Percentiles rank a stretch among this genome's conserved stretches.
Evolutionary conservation across 768 basidiomycete species (phyloP).

Genomic region (Xanthoconium stramineum): DNA sequence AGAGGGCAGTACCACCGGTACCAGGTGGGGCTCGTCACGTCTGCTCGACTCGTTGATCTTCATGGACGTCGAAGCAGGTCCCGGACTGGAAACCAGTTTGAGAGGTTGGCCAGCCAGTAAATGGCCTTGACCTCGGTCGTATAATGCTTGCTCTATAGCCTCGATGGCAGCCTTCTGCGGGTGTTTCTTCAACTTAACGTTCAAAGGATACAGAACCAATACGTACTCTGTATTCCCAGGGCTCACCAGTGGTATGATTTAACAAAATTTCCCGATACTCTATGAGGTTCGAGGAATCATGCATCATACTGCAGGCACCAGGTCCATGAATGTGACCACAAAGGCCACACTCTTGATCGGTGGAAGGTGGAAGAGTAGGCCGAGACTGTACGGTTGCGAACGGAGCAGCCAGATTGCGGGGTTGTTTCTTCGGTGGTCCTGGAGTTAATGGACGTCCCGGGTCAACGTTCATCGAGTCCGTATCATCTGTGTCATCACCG

Average conservation of each 20-base stretch:
- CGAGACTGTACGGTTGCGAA: constrained; percentile 2
- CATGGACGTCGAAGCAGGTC: constrained; percentile 9
- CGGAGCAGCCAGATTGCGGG: not conserved
- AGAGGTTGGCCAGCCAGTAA: constrained; percentile 66
- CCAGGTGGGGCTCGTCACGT: not conserved
- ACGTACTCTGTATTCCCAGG: constrained; percentile 59
- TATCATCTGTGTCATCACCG: constrained; percentile 22
- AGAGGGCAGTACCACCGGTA: constrained; percentile 19
- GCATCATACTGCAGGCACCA: constrained; percentile 60
- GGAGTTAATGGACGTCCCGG: not conserved
- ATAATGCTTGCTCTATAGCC: constrained; percentile 65
- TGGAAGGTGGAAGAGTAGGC: constrained; percentile 1
- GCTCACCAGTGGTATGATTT: constrained; percentile 60
- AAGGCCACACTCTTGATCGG: constrained; percentile 48
- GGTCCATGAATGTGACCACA: constrained; percentile 54
- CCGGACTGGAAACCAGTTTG: constrained; percentile 43
- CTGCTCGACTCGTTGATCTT: constrained; percentile 6
- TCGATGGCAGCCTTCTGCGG: constrained; percentile 59
- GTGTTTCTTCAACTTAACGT: constrained; percentile 3
- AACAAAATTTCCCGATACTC: constrained; percentile 69
- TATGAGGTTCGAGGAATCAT: constrained; percentile 60
- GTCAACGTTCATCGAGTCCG: constrained; percentile 23
- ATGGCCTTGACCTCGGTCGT: constrained; percentile 50
- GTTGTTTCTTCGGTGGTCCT: constrained; percentile 4
- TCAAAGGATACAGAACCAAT: constrained; percentile 14